These are phyloP conservation scores for Quercus ilex DNA, from an alignment of 306 rosid species.

Conservation along the genomic window DNA sequence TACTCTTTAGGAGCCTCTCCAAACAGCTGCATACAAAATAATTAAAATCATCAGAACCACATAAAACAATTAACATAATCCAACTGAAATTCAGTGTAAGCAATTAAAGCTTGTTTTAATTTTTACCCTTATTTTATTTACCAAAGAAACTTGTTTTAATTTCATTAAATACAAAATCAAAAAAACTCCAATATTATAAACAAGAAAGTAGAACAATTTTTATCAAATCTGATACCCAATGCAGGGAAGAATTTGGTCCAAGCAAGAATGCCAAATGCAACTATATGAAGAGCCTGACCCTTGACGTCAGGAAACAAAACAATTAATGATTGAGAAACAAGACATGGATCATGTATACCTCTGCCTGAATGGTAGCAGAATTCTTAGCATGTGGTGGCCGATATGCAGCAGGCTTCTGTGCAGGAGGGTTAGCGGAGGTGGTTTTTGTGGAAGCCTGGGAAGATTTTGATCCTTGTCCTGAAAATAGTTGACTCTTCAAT, in stretches of 20 bases:
- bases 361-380: constrained; percentile 80
- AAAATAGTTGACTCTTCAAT: constrained; percentile 22
- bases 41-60: constrained; percentile 26
- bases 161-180: background rate
- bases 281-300: background rate
- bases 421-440: constrained; percentile 40
- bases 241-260: background rate
- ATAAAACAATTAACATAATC: background rate
- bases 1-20: constrained; percentile 76
- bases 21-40: constrained; percentile 55
- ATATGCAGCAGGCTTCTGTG: constrained; percentile 85
- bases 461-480: constrained; percentile 65
- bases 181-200: background rate
- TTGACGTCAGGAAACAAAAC: background rate
- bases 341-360: constrained; percentile 43
- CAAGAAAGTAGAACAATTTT: background rate
- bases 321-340: background rate
- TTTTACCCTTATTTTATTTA: background rate
- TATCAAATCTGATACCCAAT: background rate
- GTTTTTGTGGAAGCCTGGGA: constrained; percentile 41
- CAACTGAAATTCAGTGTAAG: background rate
- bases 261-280: background rate
- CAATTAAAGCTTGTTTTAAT: background rate
- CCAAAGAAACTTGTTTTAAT: background rate
- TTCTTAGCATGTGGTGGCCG: constrained; percentile 89